These are phyloP conservation scores for Curvularia eragrostidis DNA, from an alignment of 2,329 filamentous ascomycete genomes.

Conservation along the genomic window DNA sequence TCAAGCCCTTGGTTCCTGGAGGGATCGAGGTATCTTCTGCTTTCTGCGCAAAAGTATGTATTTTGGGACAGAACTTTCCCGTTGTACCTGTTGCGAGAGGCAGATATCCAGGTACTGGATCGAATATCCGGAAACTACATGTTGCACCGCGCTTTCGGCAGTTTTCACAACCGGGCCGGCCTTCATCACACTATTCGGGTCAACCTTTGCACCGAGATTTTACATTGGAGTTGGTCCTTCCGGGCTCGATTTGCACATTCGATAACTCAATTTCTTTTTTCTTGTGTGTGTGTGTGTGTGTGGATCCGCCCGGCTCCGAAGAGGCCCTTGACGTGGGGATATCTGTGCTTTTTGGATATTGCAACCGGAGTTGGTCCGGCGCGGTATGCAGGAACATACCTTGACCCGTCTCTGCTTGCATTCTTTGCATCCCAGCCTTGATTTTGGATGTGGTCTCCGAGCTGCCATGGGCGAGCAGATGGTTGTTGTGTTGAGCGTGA, in stretches of 20 bases:
- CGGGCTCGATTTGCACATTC: not conserved
- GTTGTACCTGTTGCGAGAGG: not conserved
- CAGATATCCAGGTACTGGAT: constrained; percentile 11
- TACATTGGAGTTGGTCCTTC: not conserved
- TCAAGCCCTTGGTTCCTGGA: not conserved
- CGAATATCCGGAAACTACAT: constrained; percentile 30
- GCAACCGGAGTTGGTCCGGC: not conserved
- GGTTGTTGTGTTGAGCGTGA: not conserved
- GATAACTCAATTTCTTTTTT: not conserved
- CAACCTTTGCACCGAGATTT: not conserved
- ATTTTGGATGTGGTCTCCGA: constrained; percentile 23
- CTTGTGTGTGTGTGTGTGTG: not conserved
- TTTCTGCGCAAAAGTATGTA: constrained; percentile 13
- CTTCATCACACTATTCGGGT: constrained; percentile 31
- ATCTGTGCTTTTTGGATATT: not conserved
- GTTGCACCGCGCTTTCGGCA: constrained; percentile 21
- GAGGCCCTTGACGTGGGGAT: not conserved
- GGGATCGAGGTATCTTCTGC: not conserved
- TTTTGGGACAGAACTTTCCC: not conserved
- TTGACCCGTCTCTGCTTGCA: constrained; percentile 30
- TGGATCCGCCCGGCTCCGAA: not conserved
- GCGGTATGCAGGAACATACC: constrained; percentile 17
- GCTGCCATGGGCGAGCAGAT: constrained; percentile 6
- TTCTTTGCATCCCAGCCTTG: constrained; percentile 19
- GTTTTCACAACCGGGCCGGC: constrained; percentile 26